Conservation (phyloP, 305 asterid species). For the Plantago rigida region DNA sequence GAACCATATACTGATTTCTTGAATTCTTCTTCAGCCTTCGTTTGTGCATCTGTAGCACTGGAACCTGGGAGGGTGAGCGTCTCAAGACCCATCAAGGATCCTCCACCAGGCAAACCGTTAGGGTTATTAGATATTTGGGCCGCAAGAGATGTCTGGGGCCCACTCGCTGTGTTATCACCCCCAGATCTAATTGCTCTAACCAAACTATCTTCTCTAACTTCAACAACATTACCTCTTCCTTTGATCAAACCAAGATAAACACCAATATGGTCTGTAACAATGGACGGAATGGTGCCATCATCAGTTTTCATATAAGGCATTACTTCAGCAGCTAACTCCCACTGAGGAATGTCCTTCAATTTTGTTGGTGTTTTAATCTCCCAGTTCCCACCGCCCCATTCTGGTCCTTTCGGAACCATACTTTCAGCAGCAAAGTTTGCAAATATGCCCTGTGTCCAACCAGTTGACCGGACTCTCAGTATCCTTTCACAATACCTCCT, state of each 20-base stretch:
- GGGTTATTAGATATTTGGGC: conserved; percentile 42
- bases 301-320: conserved; percentile 99
- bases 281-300: conserved; percentile 90
- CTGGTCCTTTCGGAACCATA: conserved; percentile 98
- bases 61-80: conserved; percentile 49
- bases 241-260: conserved; percentile 90
- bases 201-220: conserved; percentile 87
- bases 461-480: conserved; percentile 88
- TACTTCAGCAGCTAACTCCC: conserved; percentile 99
- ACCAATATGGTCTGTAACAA: conserved; percentile 89
- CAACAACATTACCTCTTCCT: conserved; percentile 94
- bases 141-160: conserved; percentile 40
- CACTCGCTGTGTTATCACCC: conserved; percentile 47
- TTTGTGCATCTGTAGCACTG: conserved; percentile 67
- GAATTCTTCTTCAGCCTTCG: conserved; percentile 95
- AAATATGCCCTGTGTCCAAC: conserved; percentile 99
- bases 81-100: conserved; percentile 71
- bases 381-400: conserved; percentile 99
- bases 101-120: conserved; percentile 37
- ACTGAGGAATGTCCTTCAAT: conserved; percentile 93
- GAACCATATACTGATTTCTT: conserved; percentile 73
- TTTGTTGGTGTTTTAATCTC: conserved; percentile 85
- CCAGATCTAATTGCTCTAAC: conserved; percentile 68
- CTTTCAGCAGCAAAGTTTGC: conserved; percentile 99
- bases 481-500: conserved; percentile 95